phyloP scores from a whole-genome alignment of 2,329 filamentous ascomycete genomes.

The Teratosphaeriaceae sp. region DNA sequence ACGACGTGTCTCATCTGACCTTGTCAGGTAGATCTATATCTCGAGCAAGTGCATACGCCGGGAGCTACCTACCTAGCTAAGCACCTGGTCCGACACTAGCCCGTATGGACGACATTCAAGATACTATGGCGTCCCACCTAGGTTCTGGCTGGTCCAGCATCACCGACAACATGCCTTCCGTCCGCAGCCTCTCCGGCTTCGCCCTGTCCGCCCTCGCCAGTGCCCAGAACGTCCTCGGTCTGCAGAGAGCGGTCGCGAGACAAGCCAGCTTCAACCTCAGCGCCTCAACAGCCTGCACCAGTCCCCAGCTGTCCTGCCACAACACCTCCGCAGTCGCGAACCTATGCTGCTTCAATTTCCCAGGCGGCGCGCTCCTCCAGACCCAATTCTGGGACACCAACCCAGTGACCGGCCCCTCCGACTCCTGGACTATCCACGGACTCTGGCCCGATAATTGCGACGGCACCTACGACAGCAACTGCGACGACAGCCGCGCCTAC shows the following conservation, averaged over 20 bases:
- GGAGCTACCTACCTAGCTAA: neutral
- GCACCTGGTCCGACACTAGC: neutral
- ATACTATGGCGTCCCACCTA: neutral
- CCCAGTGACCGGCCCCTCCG: constrained; percentile 56
- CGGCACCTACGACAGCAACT: constrained; percentile 60
- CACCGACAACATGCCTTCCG: constrained; percentile 21
- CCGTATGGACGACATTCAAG: constrained; percentile 4
- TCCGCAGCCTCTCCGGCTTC: constrained; percentile 19
- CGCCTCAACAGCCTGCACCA: constrained; percentile 26
- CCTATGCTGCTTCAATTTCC: constrained; percentile 68
- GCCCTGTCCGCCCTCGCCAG: constrained; percentile 23
- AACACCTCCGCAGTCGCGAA: constrained; percentile 54
- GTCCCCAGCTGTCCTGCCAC: constrained; percentile 53
- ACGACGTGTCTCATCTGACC: neutral
- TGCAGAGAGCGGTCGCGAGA: constrained; percentile 12
- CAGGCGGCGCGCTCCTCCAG: constrained; percentile 62
- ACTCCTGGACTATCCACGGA: constrained; percentile 70
- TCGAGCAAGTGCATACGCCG: neutral
- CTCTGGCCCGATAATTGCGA: constrained; percentile 55
- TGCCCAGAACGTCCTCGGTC: constrained; percentile 22
- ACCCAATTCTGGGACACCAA: constrained; percentile 73
- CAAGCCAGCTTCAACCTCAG: constrained; percentile 3
- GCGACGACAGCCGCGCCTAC: constrained; percentile 56
- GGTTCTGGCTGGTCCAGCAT: constrained; percentile 4
- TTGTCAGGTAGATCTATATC: neutral